Base-by-base conservation (phyloP, 306 rosid species). In the Abrus precatorius region DNA sequence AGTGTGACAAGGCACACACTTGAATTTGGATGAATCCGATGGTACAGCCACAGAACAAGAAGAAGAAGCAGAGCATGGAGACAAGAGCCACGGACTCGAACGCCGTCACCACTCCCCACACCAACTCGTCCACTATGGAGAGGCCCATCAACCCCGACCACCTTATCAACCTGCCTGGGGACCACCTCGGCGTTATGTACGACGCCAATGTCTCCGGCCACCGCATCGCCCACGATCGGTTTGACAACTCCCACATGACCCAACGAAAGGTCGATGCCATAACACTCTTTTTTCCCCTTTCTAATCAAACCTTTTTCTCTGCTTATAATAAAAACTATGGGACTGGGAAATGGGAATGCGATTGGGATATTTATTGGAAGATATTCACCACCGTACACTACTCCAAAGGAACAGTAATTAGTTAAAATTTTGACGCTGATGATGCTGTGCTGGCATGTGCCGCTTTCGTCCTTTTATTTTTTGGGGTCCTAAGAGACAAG, bases 11-110 rank as follows among this genome's bases (percentile, higher is more conserved):
- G 7, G 13, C 53, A 11, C 13, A 2, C 12, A 2, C 7, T 44
- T 44, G 9, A 27, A 3, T 20, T n/a, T 2, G 41, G 1, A 13
- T 10, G 2, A 41, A 44, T 68, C 82, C 92, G 53, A 94, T 27
- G 45, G 92, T 91, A 38, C 97, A 94, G 47, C 98, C 98, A 64
- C 88, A 94, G 91, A 89, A 95, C 53, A 92, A 56, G 66, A 92
- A 92, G 92, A 95, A 95, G 88, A 92, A 91, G 78, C 91, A 85
- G 71, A 95, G 94, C 89, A 91, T 90, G 33, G 97, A 90, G 65
- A 84, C 87, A 13, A 95, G 80, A 66, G 92, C 97, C 0, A 92
- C 90, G 5, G 97, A 92, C 38, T 95, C 98, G 14, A 91, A 83
- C 5, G 97, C 98, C n/a, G 88, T 88, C 9, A 89, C 72, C 32